phyloP scores from a whole-genome alignment of 352 stramenopile genomes.

The Pythium oligandrum region DNA sequence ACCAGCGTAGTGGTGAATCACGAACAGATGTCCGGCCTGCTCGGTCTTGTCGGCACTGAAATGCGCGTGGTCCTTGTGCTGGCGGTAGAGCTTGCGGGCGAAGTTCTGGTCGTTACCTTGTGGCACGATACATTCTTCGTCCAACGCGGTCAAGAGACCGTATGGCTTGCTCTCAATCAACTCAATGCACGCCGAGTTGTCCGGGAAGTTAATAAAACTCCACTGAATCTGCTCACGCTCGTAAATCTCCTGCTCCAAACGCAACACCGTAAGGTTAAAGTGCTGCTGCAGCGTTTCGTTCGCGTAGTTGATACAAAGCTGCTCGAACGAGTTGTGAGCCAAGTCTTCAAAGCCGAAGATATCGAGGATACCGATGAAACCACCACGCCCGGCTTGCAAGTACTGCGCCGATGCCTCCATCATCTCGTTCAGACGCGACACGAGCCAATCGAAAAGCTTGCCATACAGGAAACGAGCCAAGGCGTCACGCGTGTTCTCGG shows the following conservation, averaged over 20 bases:
- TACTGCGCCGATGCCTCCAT: slow-evolving; percentile 28
- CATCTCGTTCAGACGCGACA: slow-evolving; percentile 83
- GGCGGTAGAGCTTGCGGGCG: slow-evolving; percentile 71
- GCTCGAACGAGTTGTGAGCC: slow-evolving; percentile 93
- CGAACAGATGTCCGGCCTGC: slow-evolving; percentile 75
- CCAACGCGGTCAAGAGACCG: slow-evolving; percentile 78
- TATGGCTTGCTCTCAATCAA: slow-evolving; percentile 84
- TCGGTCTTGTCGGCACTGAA: slow-evolving; percentile 76
- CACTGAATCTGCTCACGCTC: slow-evolving; percentile 84
- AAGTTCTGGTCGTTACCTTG: slow-evolving; percentile 87
- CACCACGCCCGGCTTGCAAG: slow-evolving; percentile 36
- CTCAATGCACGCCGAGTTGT: slow-evolving; percentile 89
- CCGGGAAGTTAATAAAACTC: slow-evolving; percentile 88
- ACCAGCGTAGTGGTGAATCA: slow-evolving; percentile 91
- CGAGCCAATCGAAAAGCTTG: slow-evolving; percentile 92
- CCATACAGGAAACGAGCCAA: slow-evolving; percentile 94
- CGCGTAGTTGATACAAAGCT: slow-evolving; percentile 93
- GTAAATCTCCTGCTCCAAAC: slow-evolving; percentile 86
- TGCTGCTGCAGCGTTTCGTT: slow-evolving; percentile 93
- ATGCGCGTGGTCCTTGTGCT: slow-evolving; percentile 63
- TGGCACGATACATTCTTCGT: slow-evolving; percentile 89
- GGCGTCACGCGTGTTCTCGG: slow-evolving; percentile 90
- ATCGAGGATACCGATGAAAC: slow-evolving; percentile 80
- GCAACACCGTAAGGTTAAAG: slow-evolving; percentile 88
- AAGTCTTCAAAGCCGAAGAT: slow-evolving; percentile 89